These are phyloP conservation scores for Fusarium nurragi DNA, from an alignment of 2,329 filamentous ascomycete species.

Conservation along the genomic window DNA sequence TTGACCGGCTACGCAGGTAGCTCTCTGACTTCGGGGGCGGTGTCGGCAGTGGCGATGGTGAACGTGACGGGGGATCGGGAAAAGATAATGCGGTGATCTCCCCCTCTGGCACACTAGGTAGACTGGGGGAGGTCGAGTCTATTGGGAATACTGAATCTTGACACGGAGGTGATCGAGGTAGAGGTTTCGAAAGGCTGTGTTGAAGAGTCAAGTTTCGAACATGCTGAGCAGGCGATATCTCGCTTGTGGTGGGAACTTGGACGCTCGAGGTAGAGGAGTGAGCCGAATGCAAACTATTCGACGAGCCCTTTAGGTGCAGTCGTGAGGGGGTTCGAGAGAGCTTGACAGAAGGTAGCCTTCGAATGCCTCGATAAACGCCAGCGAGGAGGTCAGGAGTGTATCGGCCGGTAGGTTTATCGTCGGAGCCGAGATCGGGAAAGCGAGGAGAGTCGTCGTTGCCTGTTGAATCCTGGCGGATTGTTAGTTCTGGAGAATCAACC, in stretches of 20 bases:
- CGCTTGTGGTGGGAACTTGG: conserved; percentile 21
- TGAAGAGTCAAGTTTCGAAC: conserved; percentile 64
- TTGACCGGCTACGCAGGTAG: conserved; percentile 54
- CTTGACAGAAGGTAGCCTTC: conserved; percentile 57
- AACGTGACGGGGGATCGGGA: conserved; percentile 17
- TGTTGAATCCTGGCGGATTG: conserved; percentile 45
- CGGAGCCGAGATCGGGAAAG: conserved; percentile 57
- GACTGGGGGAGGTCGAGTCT: conserved; percentile 45
- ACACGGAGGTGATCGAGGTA: conserved; percentile 61
- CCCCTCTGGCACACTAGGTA: conserved; percentile 48
- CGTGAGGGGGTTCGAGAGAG: conserved; percentile 58
- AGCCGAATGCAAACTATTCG: conserved; percentile 29
- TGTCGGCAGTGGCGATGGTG: conserved; percentile 19
- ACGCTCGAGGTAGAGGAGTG: conserved; percentile 32
- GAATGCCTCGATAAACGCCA: conserved; percentile 62
- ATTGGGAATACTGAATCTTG: conserved; percentile 43
- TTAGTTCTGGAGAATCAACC: conserved; percentile 47
- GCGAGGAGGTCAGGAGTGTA: conserved; percentile 59
- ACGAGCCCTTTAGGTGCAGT: conserved; percentile 49
- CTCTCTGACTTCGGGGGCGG: conserved; percentile 50
- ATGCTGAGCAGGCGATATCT: conserved; percentile 55
- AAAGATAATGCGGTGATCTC: conserved; percentile 43
- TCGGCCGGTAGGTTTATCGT: conserved; percentile 50
- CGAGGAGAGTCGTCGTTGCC: conserved; percentile 48
- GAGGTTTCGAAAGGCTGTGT: conserved; percentile 66